Base-by-base conservation (phyloP, 495 filamentous ascomycete genomes). In the Cercophora sp. region DNA sequence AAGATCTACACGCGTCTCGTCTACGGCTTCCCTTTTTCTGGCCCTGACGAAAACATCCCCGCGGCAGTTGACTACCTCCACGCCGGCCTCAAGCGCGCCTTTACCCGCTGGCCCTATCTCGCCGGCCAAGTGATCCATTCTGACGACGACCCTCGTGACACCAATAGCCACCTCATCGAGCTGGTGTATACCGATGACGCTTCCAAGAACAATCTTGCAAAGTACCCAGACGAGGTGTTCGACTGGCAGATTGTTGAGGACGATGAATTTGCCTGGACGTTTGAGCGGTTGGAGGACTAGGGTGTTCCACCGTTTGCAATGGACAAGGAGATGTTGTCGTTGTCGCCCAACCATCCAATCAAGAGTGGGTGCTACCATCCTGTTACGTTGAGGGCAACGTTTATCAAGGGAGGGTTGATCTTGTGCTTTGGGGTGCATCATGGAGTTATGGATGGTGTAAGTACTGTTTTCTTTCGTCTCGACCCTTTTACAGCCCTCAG, bases 401-500 rank as follows among this genome's bases (percentile, higher is more conserved):
- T 55, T 43, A 43, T 59, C 43, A 0, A 15, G 6, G 57, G 57
- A 13, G 57, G 57, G n/a, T 26, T 59, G 1, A 15, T 59, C n/a
- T 36, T 59, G 0, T 45, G 40, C 23, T 59, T 59, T 26, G 26
- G 47, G 0, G 51, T 59, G 13, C 35, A 55, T 16, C 57, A 59
- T 49, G 29, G 41, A n/a, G 15, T 59, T 16, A 40, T 52, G 18
- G 57, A 59, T 23, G 57, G 57, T n/a, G n/a, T n/a, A n/a, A n/a
- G n/a, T n/a, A n/a, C n/a, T n/a, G n/a, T n/a, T n/a, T n/a, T n/a
- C n/a, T n/a, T n/a, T n/a, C n/a, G n/a, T n/a, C n/a, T n/a, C n/a
- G n/a, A n/a, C n/a, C n/a, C n/a, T n/a, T n/a, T n/a, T n/a, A n/a
- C n/a, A n/a, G n/a, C n/a, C n/a, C n/a, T n/a, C n/a, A n/a, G n/a